Conservation (phyloP, 768 basidiomycete species). For the Pholiota molesta region DNA sequence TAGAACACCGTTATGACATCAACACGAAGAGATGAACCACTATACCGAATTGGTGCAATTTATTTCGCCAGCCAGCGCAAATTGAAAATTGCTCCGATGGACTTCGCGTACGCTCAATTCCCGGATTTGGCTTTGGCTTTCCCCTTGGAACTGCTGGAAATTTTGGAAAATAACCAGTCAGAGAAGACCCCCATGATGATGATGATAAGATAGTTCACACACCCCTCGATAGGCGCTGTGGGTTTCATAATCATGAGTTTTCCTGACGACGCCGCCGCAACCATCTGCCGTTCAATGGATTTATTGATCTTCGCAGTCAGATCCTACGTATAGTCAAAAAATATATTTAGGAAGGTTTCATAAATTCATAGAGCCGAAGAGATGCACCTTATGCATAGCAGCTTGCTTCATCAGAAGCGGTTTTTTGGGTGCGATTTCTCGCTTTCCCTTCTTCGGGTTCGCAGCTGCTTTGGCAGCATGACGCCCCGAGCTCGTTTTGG, state of each 20-base stretch:
- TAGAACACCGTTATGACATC: neutral
- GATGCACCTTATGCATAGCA: constrained; percentile 71
- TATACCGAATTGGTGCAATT: neutral
- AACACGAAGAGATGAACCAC: neutral
- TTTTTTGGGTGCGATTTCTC: constrained; percentile 84
- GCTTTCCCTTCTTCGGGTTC: constrained; percentile 77
- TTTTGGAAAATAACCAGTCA: neutral
- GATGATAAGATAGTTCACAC: constrained; percentile 16
- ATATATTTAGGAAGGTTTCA: too few species aligned
- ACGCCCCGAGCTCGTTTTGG: constrained; percentile 52
- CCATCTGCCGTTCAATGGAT: constrained; percentile 92
- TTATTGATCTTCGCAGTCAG: constrained; percentile 90
- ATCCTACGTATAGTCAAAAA: too few species aligned
- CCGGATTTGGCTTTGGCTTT: constrained; percentile 2
- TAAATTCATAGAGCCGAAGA: neutral
- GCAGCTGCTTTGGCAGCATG: constrained; percentile 70
- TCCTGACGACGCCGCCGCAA: constrained; percentile 83
- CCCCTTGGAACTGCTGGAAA: neutral
- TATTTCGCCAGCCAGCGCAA: neutral
- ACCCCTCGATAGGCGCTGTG: constrained; percentile 44
- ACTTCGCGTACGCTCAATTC: neutral
- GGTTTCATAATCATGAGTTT: constrained; percentile 94
- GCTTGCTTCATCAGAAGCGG: constrained; percentile 70
- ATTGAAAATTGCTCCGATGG: too few species aligned
- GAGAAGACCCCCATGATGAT: neutral